Conservation (phyloP, 371 early-diverging fungal genomes). For the Apophysomyces ossiformis region DNA sequence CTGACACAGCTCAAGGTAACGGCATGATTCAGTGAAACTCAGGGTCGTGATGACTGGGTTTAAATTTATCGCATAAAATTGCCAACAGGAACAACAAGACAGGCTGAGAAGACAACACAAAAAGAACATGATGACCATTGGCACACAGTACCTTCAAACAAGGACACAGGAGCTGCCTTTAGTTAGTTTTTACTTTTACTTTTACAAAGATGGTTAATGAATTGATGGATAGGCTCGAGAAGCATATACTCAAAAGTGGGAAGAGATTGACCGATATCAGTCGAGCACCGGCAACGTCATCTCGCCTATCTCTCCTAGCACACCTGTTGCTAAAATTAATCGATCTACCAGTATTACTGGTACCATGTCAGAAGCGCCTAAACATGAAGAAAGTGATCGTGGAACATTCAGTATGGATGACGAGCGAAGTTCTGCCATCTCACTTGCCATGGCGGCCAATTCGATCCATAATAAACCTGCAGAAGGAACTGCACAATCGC, state of each 20-base stretch:
- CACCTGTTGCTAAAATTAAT: conserved; percentile 5
- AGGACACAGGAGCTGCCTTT: conserved; percentile 15
- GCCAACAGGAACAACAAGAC: conserved; percentile 29
- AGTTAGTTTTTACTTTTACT: conserved; percentile 1
- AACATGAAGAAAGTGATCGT: background rate
- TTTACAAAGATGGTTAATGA: background rate
- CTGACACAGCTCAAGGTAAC: conserved; percentile 28
- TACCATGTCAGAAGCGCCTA: background rate
- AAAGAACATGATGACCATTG: conserved; percentile 25
- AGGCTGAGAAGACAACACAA: conserved; percentile 16
- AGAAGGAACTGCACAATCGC: conserved; percentile 8
- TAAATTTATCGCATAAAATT: conserved; percentile 11
- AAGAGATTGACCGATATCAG: conserved; percentile 18
- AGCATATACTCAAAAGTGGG: conserved; percentile 24
- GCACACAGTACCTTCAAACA: conserved; percentile 17
- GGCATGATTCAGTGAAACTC: background rate
- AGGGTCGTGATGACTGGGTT: background rate
- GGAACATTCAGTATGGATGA: conserved; percentile 2
- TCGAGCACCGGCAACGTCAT: background rate
- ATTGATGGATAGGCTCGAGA: conserved; percentile 18
- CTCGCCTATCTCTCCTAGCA: conserved; percentile 22
- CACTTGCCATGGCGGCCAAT: background rate
- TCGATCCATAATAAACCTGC: background rate
- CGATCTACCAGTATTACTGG: background rate
- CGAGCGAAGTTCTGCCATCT: background rate